Evolutionary conservation across 176 grass and related monocot species (phyloP).

Genomic region (Saccharum spontaneum): DNA sequence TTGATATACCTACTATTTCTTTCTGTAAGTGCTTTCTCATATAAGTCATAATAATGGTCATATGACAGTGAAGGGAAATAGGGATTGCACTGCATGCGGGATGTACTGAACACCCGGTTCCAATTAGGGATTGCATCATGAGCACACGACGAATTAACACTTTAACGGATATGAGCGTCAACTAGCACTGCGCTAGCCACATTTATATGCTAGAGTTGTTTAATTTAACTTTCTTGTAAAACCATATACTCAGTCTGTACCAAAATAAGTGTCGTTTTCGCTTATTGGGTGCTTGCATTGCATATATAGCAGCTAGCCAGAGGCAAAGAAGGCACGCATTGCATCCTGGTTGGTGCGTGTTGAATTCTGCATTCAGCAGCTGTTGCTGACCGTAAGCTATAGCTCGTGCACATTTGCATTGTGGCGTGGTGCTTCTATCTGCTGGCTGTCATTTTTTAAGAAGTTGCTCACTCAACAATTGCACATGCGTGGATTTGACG

Average conservation of each 20-base stretch:
- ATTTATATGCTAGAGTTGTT: too few relatives aligned
- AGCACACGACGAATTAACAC: too few relatives aligned
- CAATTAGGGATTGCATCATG: too few relatives aligned
- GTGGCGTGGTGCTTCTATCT: background rate
- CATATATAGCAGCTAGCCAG: background rate
- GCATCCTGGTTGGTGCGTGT: conserved; percentile 7
- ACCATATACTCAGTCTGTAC: too few relatives aligned
- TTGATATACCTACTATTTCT: background rate
- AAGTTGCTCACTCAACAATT: background rate
- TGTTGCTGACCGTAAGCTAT: background rate
- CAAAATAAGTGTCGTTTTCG: too few relatives aligned
- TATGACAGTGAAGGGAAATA: background rate
- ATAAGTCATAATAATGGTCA: background rate
- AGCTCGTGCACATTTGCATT: background rate
- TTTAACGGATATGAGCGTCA: too few relatives aligned
- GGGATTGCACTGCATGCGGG: background rate
- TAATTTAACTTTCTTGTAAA: too few relatives aligned
- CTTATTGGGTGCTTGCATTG: too few relatives aligned
- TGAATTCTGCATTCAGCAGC: conserved; percentile 16
- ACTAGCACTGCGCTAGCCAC: too few relatives aligned
- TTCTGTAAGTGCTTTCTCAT: background rate
- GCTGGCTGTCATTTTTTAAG: background rate
- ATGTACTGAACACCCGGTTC: too few relatives aligned
- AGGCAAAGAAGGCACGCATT: background rate
- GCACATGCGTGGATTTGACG: background rate